A percentile compares a stretch with the other conserved stretches of the same genome.
These are phyloP conservation scores for Cladosporium austrohemisphaericum DNA, from an alignment of 2,329 filamentous ascomycete species.

Conservation along the genomic window DNA sequence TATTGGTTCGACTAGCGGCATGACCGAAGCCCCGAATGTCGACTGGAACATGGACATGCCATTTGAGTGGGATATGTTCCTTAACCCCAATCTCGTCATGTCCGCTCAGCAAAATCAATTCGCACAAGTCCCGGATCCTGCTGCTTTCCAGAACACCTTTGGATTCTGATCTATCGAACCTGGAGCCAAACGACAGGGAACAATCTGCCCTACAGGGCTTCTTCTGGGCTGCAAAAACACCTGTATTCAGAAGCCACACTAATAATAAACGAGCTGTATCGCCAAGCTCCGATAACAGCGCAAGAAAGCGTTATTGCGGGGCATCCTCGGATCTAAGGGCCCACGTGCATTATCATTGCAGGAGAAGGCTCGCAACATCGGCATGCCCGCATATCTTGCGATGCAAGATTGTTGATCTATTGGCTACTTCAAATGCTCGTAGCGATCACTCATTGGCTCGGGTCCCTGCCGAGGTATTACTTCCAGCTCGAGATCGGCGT, in stretches of 20 bases:
- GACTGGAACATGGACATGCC: constrained; percentile 33
- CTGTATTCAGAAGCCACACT: too few relatives aligned
- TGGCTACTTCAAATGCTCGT: not conserved
- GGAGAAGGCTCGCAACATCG: not conserved
- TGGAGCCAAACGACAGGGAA: too few relatives aligned
- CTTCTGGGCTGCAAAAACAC: too few relatives aligned
- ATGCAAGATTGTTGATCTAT: constrained; percentile 9
- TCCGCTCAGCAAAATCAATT: constrained; percentile 24
- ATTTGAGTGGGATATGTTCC: constrained; percentile 35
- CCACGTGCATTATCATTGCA: constrained; percentile 9
- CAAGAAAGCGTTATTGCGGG: too few relatives aligned
- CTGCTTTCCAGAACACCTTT: constrained; percentile 11
- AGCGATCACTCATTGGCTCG: not conserved
- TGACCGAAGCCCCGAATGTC: constrained; percentile 30
- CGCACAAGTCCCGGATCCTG: constrained; percentile 2
- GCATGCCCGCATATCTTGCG: not conserved
- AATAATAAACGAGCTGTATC: too few relatives aligned
- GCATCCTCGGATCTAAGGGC: not conserved
- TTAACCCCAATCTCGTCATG: constrained; percentile 33
- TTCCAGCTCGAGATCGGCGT: not conserved
- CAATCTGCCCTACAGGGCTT: too few relatives aligned
- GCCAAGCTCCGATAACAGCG: too few relatives aligned
- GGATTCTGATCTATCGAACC: too few relatives aligned
- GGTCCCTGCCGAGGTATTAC: constrained; percentile 3
- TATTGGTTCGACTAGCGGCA: constrained; percentile 22